Conservation (phyloP, 179 eudicot species). For the Silene coronaria region DNA sequence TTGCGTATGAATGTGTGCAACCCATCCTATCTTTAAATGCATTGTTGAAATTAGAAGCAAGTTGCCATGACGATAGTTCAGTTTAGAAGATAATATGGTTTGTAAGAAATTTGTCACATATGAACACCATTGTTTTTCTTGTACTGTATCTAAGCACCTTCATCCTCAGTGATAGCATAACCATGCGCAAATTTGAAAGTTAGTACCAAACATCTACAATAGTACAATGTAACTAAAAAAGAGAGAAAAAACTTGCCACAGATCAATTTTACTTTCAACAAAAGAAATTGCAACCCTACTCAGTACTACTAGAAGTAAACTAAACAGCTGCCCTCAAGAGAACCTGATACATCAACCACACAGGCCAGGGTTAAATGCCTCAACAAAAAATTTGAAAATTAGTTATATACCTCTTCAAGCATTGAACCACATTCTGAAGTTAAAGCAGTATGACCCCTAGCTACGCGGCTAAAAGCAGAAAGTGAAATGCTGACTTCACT, state of each 20-base stretch:
- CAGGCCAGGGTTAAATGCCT: neutral
- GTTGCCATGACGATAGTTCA: neutral
- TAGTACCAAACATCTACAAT: neutral
- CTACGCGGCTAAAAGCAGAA: constrained; percentile 58
- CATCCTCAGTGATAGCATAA: neutral
- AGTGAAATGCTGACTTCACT: constrained; percentile 69
- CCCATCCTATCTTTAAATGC: constrained; percentile 8
- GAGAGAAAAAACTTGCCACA: neutral
- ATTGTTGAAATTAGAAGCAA: constrained; percentile 5
- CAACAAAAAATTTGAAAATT: constrained; percentile 10
- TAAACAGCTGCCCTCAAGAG: neutral
- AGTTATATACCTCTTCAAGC: constrained; percentile 86
- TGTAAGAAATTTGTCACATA: neutral
- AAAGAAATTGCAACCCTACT: neutral
- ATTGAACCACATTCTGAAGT: constrained; percentile 95
- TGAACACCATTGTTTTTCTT: neutral
- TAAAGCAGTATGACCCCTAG: constrained; percentile 75
- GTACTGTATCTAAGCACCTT: neutral
- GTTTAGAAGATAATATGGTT: neutral
- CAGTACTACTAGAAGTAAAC: constrained; percentile 4
- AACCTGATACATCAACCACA: constrained; percentile 1
- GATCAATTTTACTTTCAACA: no score
- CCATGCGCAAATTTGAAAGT: neutral
- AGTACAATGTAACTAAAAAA: neutral
- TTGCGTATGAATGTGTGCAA: neutral